Evolutionary conservation across 495 filamentous ascomycete genomes (phyloP), one percentile per base, ranked within the genome.

Genomic region (Bryoglossum gracile): DNA sequence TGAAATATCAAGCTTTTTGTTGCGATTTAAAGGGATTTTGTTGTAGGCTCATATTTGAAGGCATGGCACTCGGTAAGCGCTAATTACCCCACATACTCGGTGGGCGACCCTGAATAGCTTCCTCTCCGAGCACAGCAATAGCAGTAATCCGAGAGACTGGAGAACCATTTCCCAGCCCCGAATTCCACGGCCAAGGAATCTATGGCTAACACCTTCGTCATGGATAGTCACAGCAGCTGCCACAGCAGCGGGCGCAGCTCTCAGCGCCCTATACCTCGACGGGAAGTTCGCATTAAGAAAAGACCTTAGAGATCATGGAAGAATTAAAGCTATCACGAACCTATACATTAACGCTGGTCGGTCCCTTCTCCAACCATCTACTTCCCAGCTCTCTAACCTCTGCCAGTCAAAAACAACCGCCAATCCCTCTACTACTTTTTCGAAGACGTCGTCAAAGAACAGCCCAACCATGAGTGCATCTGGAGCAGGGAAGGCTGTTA

Each of bases 401-500:
- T 14, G 32, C 13, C 48, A 79, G 80, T 68, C 18, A 64, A 68
- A 28, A 55, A 68, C 9, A 71, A 78, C 14, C 68, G 71, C 14
- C 49, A 65, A 6, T 86, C 80, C 35, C 63, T 75, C 2, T 88
- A 81, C 73, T 84, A 85, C 62, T 62, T 77, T 43, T 78, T 89
- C 59, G 70, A 82, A 52, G 66, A 68, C n/a, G 61, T 74, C 2
- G 79, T 71, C 3, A 59, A 68, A 34, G 51, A 62, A 9, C 63
- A 73, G 23, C 73, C 74, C 0, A 62, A 72, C 26, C 65, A 67
- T 51, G 65, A 75, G 37, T 77, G 74, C 43, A 76, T 87, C 46
- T 89, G 86, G 83, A 82, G 82, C 14, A 77, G 80, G 3, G 69
- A 70, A 10, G 72, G 72, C 3, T 70, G 67, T 48, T 87, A 82